Evolutionary conservation across 2,329 filamentous ascomycete genomes (phyloP).

Genomic region (Lecanicillium sp.): DNA sequence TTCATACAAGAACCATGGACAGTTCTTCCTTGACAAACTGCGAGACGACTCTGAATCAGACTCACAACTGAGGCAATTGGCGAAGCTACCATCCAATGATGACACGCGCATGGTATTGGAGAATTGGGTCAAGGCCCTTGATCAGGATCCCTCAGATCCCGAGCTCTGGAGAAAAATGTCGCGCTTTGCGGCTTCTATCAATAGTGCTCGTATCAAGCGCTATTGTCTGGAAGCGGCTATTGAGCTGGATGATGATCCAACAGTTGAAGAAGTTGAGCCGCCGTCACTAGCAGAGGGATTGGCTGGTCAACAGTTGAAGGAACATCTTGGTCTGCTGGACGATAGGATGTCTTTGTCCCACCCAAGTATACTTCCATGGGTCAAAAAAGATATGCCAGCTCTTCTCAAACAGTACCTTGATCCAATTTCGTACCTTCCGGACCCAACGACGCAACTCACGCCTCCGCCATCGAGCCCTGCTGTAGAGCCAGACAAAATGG

Average conservation of each 20-base stretch:
- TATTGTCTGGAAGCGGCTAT: conserved; percentile 60
- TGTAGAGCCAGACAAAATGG: not conserved
- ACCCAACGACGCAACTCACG: conserved; percentile 35
- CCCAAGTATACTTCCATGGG: conserved; percentile 50
- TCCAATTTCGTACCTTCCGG: conserved; percentile 53
- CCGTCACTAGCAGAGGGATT: conserved; percentile 55
- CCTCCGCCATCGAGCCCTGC: conserved; percentile 17
- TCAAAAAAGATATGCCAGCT: conserved; percentile 40
- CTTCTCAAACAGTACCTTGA: conserved; percentile 48
- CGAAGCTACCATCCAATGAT: conserved; percentile 21
- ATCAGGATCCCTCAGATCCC: conserved; percentile 58
- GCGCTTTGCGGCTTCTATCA: conserved; percentile 49
- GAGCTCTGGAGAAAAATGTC: conserved; percentile 56
- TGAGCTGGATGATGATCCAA: conserved; percentile 58
- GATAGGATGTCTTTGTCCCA: conserved; percentile 52
- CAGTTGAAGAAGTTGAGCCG: conserved; percentile 52
- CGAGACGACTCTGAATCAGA: conserved; percentile 29
- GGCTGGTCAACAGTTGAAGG: conserved; percentile 53
- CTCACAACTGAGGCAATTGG: conserved; percentile 38
- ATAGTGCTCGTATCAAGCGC: conserved; percentile 47
- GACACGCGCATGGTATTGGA: conserved; percentile 39
- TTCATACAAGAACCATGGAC: conserved; percentile 90
- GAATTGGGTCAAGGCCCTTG: conserved; percentile 50
- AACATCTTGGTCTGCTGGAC: conserved; percentile 41
- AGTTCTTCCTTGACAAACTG: conserved; percentile 70